Evolutionary conservation across 352 stramenopile genomes (phyloP).

Genomic region (Lagenidium sp.): DNA sequence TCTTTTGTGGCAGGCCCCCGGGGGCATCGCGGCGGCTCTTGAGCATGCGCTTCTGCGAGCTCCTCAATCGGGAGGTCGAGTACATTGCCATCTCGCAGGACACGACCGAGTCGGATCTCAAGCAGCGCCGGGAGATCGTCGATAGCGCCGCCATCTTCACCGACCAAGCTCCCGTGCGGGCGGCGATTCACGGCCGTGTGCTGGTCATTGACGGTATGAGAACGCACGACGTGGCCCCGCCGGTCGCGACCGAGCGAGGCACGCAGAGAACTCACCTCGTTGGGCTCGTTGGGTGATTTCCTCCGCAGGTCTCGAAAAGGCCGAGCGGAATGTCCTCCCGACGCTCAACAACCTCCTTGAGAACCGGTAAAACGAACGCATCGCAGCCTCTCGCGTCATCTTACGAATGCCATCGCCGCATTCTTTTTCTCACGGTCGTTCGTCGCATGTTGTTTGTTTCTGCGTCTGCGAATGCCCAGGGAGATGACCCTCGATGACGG

Average conservation of each 20-base stretch:
- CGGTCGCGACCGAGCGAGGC: too few relatives aligned
- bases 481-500: conserved; percentile 95
- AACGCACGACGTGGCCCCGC: too few relatives aligned
- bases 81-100: conserved; percentile 91
- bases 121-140: conserved; percentile 77
- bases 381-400: neutral
- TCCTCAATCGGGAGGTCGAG: conserved; percentile 79
- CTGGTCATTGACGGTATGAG: conserved; percentile 93
- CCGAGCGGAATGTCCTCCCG: conserved; percentile 94
- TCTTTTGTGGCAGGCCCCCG: conserved; percentile 35
- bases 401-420: too few relatives aligned
- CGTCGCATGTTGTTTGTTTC: too few relatives aligned
- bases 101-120: conserved; percentile 91
- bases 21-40: conserved; percentile 62
- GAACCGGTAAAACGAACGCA: conserved; percentile 53
- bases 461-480: too few relatives aligned
- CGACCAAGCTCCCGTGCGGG: conserved; percentile 89
- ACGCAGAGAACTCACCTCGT: too few relatives aligned
- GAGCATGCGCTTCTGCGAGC: conserved; percentile 80
- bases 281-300: too few relatives aligned
- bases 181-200: conserved; percentile 90
- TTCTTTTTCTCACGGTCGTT: too few relatives aligned
- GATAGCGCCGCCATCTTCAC: conserved; percentile 75
- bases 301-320: conserved; percentile 84
- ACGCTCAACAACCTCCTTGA: conserved; percentile 98